Evolutionary conservation across 2,329 filamentous ascomycete genomes (phyloP).

Genomic region (Aspergillus fumigatus): DNA sequence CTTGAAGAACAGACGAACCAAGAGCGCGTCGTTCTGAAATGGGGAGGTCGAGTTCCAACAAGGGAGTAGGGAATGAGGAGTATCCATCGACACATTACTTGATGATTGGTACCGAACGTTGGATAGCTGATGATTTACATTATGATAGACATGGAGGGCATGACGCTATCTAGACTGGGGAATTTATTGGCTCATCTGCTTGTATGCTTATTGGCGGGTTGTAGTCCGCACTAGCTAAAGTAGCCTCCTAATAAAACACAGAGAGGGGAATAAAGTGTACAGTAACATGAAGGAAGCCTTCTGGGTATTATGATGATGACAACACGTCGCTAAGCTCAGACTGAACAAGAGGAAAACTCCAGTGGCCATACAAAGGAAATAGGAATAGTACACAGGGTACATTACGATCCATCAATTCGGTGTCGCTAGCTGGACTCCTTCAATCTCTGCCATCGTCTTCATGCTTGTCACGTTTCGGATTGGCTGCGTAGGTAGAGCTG

Average conservation of each 20-base stretch:
- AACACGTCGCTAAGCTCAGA: background rate
- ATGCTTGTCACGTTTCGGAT: background rate
- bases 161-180: too few species aligned
- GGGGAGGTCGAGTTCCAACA: background rate
- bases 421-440: background rate
- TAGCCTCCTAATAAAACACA: background rate
- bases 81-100: background rate
- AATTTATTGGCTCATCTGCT: background rate
- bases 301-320: background rate
- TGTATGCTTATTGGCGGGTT: background rate
- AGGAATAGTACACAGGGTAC: background rate
- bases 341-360: background rate
- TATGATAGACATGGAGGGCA: conserved; percentile 3
- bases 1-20: background rate
- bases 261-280: background rate
- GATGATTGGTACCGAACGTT: conserved; percentile 3
- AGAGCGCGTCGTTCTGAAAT: background rate
- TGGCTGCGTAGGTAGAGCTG: background rate
- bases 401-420: too few species aligned
- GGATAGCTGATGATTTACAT: conserved; percentile 4
- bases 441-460: background rate
- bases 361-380: background rate
- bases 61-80: background rate
- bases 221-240: background rate
- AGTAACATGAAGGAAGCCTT: background rate